phyloP scores from a whole-genome alignment of 768 basidiomycete species.

The Tylopilus balloui region DNA sequence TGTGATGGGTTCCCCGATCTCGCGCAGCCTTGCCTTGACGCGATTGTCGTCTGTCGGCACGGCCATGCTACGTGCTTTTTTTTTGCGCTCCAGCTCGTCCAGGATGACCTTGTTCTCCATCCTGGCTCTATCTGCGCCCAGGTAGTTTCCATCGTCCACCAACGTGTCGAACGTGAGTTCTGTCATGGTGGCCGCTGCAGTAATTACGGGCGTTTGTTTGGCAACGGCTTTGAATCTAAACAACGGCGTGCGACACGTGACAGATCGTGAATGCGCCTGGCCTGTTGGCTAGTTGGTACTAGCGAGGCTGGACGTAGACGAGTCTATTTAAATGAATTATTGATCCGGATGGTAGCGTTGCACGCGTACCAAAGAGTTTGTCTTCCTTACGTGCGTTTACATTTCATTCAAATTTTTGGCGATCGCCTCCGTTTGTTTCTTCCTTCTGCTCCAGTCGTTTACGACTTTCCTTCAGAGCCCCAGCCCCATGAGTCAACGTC shows the following conservation, averaged over 20 bases:
- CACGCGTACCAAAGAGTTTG: conserved; percentile 5
- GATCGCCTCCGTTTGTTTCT: conserved; percentile 2
- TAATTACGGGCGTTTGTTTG: conserved; percentile 30
- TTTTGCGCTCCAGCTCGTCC: conserved; percentile 96
- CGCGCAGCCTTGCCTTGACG: conserved; percentile 83
- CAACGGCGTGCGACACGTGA: conserved; percentile 16
- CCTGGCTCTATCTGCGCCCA: conserved; percentile 69
- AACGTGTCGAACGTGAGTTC: conserved; percentile 75
- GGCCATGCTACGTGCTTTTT: conserved; percentile 87
- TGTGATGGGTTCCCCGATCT: conserved; percentile 95
- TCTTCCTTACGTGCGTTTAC: conserved; percentile 26
- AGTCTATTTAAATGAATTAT: no score
- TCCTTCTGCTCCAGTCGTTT: not conserved
- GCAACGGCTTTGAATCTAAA: conserved; percentile 32
- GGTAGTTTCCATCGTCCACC: conserved; percentile 72
- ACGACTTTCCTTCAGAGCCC: conserved; percentile 4
- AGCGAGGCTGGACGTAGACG: no score
- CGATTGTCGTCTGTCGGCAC: conserved; percentile 96
- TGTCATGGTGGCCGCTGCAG: conserved; percentile 44
- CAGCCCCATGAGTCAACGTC: conserved; percentile 29
- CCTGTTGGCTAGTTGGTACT: not conserved
- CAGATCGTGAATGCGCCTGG: not conserved
- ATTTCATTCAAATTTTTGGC: conserved; percentile 14
- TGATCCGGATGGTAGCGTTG: not conserved
- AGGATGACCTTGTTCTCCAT: conserved; percentile 83